These are phyloP conservation scores for Gonium pectorale DNA, from an alignment of 139 green algal species.

Conservation along the genomic window DNA sequence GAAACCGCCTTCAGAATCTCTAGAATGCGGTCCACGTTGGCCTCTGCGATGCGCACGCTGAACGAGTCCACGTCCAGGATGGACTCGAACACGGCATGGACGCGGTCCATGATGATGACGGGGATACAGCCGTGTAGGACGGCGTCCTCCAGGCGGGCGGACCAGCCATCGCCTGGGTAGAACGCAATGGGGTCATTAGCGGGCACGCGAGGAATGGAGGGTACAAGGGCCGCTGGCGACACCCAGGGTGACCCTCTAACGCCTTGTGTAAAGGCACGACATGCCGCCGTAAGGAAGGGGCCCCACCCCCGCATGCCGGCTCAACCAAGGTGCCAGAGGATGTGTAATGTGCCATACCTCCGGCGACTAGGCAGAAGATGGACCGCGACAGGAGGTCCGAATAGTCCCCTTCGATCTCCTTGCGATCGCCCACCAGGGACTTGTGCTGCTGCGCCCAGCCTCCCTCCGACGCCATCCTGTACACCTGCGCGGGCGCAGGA, in stretches of 20 bases:
- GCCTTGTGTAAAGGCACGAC: too few relatives aligned
- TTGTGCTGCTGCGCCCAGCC: slow-evolving; percentile 10
- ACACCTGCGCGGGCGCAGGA: too few relatives aligned
- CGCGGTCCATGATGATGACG: slow-evolving; percentile 66
- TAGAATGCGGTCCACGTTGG: not conserved
- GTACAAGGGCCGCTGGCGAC: too few relatives aligned
- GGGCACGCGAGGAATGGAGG: too few relatives aligned
- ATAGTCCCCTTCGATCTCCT: slow-evolving; percentile 43
- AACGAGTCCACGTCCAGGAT: slow-evolving; percentile 42
- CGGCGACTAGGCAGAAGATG: slow-evolving; percentile 54
- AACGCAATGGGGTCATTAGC: too few relatives aligned
- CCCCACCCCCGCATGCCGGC: too few relatives aligned
- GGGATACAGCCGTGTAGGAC: slow-evolving; percentile 79
- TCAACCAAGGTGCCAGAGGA: too few relatives aligned
- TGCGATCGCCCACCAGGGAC: not conserved
- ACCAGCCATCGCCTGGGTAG: slow-evolving; percentile 70
- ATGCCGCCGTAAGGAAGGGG: too few relatives aligned
- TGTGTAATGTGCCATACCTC: too few relatives aligned
- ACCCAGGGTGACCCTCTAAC: too few relatives aligned
- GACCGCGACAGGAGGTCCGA: slow-evolving; percentile 37
- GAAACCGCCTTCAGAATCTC: slow-evolving; percentile 22
- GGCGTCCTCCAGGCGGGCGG: slow-evolving; percentile 63
- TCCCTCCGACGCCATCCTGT: not conserved
- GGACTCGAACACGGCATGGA: slow-evolving; percentile 51
- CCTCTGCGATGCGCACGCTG: slow-evolving; percentile 6